Evolutionary conservation across 106 monocot genomes (phyloP).

Genomic region (Allium fistulosum): DNA sequence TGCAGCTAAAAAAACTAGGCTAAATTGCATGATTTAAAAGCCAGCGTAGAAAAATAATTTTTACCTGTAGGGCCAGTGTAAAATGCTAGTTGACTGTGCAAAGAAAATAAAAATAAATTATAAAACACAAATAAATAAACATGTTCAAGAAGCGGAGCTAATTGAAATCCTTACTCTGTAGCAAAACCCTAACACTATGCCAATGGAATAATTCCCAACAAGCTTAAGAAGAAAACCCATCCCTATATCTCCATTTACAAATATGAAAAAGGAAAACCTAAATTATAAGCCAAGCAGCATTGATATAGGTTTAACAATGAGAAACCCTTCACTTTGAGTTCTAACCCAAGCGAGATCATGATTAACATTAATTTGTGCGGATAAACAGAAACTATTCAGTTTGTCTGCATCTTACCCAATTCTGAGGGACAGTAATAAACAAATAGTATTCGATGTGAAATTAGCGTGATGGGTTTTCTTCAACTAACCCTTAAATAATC

Average conservation of each 20-base stretch:
- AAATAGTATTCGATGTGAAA: too few relatives aligned
- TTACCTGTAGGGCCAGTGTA: conserved; percentile 78
- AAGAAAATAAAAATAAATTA: neutral
- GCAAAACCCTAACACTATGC: conserved; percentile 73
- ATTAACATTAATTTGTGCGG: neutral
- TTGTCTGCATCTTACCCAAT: too few relatives aligned
- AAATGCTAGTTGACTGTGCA: conserved; percentile 62
- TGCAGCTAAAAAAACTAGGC: too few relatives aligned
- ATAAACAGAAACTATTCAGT: too few relatives aligned
- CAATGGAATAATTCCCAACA: conserved; percentile 76
- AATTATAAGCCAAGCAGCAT: neutral
- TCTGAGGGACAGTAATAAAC: too few relatives aligned
- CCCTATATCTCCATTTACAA: conserved; percentile 28
- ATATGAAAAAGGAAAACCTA: neutral
- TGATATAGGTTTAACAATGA: neutral
- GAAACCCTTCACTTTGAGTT: neutral
- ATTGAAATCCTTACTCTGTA: conserved; percentile 46
- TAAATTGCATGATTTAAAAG: neutral
- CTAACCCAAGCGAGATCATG: neutral
- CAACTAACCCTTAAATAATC: neutral
- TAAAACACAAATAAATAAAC: too few relatives aligned
- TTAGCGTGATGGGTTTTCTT: too few relatives aligned
- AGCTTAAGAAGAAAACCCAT: conserved; percentile 64
- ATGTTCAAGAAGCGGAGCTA: neutral
- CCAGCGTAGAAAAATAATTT: neutral